A percentile compares a stretch with the other conserved stretches of the same genome.
These are phyloP conservation scores for Xerocomellus amylosporus DNA, from an alignment of 768 basidiomycete genomes.

Conservation along the genomic window DNA sequence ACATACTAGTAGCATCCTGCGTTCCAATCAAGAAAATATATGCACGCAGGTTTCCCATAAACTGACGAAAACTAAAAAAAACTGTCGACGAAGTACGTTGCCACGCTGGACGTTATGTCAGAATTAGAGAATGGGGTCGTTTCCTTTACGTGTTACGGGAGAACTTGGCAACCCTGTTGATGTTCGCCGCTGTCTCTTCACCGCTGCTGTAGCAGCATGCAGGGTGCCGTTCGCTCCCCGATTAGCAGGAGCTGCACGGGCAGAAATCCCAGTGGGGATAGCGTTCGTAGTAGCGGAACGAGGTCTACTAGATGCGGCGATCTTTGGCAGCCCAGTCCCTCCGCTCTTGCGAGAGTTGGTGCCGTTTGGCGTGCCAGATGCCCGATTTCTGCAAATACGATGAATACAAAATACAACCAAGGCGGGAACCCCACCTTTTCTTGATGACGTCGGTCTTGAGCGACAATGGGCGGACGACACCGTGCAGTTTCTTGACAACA, in stretches of 20 bases:
- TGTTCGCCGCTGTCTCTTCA: slow-evolving; percentile 83
- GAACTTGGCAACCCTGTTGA: slow-evolving; percentile 53
- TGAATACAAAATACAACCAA: neutral
- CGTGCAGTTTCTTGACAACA: slow-evolving; percentile 81
- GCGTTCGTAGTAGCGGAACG: slow-evolving; percentile 67
- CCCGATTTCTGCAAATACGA: slow-evolving; percentile 60
- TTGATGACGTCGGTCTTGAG: slow-evolving; percentile 98
- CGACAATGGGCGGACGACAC: slow-evolving; percentile 89
- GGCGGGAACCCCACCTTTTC: slow-evolving; percentile 63
- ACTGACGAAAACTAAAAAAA: neutral
- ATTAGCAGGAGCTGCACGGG: slow-evolving; percentile 38
- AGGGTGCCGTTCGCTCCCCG: slow-evolving; percentile 21
- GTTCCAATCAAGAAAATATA: slow-evolving; percentile 35
- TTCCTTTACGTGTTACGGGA: slow-evolving; percentile 32
- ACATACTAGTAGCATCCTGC: slow-evolving; percentile 30
- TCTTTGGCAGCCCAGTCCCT: slow-evolving; percentile 62
- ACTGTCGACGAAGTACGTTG: slow-evolving; percentile 12
- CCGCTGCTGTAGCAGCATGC: slow-evolving; percentile 34
- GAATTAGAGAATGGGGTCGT: slow-evolving; percentile 17
- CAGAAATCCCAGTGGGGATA: slow-evolving; percentile 45
- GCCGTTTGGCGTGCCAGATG: slow-evolving; percentile 66
- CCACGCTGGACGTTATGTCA: slow-evolving; percentile 2
- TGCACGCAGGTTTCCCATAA: slow-evolving; percentile 23
- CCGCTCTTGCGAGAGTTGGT: slow-evolving; percentile 58
- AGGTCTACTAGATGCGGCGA: slow-evolving; percentile 72